phyloP scores from a whole-genome alignment of 169 alveolate genomes.

The Babesia bigemina region DNA sequence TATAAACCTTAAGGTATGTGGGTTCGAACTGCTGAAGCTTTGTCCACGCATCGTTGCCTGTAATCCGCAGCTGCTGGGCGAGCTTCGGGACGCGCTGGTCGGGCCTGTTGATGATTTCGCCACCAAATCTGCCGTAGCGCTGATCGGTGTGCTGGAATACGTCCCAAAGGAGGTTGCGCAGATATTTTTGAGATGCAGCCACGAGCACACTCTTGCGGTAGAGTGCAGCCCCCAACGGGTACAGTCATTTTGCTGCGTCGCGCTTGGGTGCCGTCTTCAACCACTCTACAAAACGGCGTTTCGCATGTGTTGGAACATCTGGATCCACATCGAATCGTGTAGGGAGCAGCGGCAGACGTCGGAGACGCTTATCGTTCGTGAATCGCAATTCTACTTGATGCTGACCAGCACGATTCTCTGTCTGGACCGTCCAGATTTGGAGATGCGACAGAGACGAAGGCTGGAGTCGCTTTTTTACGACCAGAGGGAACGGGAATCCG shows the following conservation, averaged over 20 bases:
- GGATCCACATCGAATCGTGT: conserved; percentile 22
- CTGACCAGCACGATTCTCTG: conserved; percentile 42
- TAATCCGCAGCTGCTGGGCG: conserved; percentile 52
- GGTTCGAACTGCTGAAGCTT: conserved; percentile 39
- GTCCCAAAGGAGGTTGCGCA: conserved; percentile 23
- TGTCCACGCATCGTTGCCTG: conserved; percentile 43
- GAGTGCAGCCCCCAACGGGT: conserved; percentile 35
- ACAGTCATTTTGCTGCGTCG: conserved; percentile 37
- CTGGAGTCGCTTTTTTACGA: conserved; percentile 42
- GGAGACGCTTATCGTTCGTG: conserved; percentile 41
- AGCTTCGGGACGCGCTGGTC: conserved; percentile 22
- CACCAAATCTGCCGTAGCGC: conserved; percentile 21
- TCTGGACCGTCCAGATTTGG: not conserved
- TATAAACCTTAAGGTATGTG: conserved; percentile 34
- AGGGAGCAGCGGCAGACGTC: not conserved
- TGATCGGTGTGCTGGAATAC: conserved; percentile 11
- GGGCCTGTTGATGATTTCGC: conserved; percentile 54
- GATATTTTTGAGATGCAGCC: conserved; percentile 23
- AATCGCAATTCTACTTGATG: conserved; percentile 42
- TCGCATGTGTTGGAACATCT: conserved; percentile 63
- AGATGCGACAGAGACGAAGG: conserved; percentile 20
- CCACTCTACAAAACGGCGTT: conserved; percentile 3
- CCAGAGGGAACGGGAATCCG: conserved; percentile 1
- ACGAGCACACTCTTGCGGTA: conserved; percentile 26
- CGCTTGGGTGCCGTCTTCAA: conserved; percentile 29